Base-by-base conservation (phyloP, 805 yeast species). In the Cyberlindnera maclurae region DNA sequence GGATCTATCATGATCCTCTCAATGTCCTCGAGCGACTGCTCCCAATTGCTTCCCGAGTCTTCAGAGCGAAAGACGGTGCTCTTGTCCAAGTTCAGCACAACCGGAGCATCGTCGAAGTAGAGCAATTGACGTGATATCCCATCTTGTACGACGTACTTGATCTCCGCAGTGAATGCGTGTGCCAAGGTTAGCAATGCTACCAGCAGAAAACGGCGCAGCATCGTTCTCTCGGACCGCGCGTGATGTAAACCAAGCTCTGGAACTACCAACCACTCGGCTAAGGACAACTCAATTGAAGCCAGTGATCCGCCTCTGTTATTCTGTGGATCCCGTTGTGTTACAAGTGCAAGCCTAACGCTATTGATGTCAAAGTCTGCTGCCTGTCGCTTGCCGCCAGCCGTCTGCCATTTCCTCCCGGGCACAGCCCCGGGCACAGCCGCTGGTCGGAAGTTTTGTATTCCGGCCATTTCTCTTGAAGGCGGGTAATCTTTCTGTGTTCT, bases 41-140 rank as follows among this genome's bases (percentile, higher is more conserved):
- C 42, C 68, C 77, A 78, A 0, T 59, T 47, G 10, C 40, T 55
- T 7, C 78, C 79, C 35, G 68, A 71, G 49, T 79, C 71, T 10
- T 46, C 57, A 2, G 82, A 75, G 1, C 65, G 43, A 49, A 60
- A 67, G 4, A 77, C 33, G n/a, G 47, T 47, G 2, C 54, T 52
- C 1, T 59, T 31, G 17, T 43, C 45, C 24, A 54, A 26, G 17
- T 43, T 44, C 12, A 54, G 32, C 10, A 50, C 40, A 6, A 46
- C 36, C 3, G 65, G 51, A 12, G 64, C 55, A 41, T 61, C 65
- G 26, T 60, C 63, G 40, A 62, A 60, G 41, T 56, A 63, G 3
- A 51, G 29, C 1, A 54, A 10, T 6, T 38, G n/a, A 1, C 42
- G 43, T 11, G 59, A 52, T 3, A 45, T 27, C 8, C 37, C 24